Evolutionary conservation across 2,329 filamentous ascomycete species (phyloP), one percentile per base, ranked within the genome.

Genomic region (Ophiosphaerella herpotricha): DNA sequence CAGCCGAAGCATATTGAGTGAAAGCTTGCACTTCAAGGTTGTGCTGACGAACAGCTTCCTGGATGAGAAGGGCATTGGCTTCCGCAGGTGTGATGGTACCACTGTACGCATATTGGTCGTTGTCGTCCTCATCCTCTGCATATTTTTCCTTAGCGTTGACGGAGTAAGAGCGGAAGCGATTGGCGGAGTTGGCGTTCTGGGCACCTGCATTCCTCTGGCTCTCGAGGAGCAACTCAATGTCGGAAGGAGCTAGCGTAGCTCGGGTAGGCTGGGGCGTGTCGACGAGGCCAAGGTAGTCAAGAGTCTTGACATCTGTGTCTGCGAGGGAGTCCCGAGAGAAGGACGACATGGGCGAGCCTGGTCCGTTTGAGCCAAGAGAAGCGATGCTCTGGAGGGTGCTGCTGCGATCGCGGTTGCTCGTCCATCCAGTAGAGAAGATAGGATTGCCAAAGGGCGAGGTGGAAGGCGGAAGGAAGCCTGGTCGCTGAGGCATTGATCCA

Each of bases 131-230:
- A 2, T 77, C 77, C 0, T 74, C 65, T 9, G 68, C 60, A 63
- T 75, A 85, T 73, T 94, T 95, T 72, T 97, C 93, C 75, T 96
- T 97, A 48, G 96, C 95, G 74, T 99, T 99, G 58, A 99, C 94
- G 1, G 94, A 99, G 74, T 97, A 97, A 1, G 94, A 99, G 39
- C 94, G 86, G 80, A 97, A 96, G 44, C 94, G 86, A 72, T 89
- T 97, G 38, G 87, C 82, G 37, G 72, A 89, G 57, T 87, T 88
- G 59, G 90, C 83, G 66, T 89, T 71, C 38, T 68, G 70, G 52
- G 60, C 68, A 48, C 67, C 89, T 38, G 88, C 86, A 50, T 80
- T 70, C 46, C 80, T 75, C 48, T 82, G 80, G 47, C 81, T 79
- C 48, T 81, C 78, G 34, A 77, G 64, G 5, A 79, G 66, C 36